Conservation (phyloP, 2,329 filamentous ascomycete genomes). For the Acephala macrosclerotiorum region DNA sequence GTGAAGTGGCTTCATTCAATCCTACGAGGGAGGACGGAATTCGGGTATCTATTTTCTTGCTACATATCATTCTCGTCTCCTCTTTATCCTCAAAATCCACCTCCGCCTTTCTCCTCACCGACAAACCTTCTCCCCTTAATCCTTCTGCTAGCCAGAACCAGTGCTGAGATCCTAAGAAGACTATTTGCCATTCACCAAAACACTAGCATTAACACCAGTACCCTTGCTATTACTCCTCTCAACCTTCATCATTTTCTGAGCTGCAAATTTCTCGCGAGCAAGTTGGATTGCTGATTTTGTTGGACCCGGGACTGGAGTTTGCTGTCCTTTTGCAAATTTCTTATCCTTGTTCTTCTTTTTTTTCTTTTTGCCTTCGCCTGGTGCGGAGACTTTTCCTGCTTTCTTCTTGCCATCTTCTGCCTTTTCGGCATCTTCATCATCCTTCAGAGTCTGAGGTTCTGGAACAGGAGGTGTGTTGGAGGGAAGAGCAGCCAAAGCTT, state of each 20-base stretch:
- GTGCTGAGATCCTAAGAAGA: not conserved
- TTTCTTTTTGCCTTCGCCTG: slow-evolving; percentile 15
- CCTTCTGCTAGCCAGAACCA: no score
- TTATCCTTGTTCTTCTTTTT: slow-evolving; percentile 25
- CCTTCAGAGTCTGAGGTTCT: slow-evolving; percentile 12
- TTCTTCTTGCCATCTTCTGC: not conserved
- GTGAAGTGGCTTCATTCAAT: not conserved
- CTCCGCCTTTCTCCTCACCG: not conserved
- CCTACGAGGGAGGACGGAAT: not conserved
- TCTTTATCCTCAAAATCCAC: no score
- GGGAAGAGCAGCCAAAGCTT: not conserved
- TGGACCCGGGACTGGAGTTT: not conserved
- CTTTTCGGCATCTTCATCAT: not conserved
- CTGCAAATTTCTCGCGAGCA: slow-evolving; percentile 42
- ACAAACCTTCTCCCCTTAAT: not conserved
- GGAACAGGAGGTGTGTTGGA: not conserved
- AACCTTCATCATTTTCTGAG: slow-evolving; percentile 32
- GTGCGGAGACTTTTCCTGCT: slow-evolving; percentile 1
- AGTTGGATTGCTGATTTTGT: slow-evolving; percentile 42
- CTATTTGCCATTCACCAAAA: not conserved
- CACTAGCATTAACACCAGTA: slow-evolving; percentile 28
- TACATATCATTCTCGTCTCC: not conserved
- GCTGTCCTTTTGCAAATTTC: slow-evolving; percentile 6
- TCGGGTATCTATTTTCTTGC: not conserved
- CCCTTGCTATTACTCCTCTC: slow-evolving; percentile 19